phyloP scores from a whole-genome alignment of 768 basidiomycete species.

The Peribolospora kevripleyi region DNA sequence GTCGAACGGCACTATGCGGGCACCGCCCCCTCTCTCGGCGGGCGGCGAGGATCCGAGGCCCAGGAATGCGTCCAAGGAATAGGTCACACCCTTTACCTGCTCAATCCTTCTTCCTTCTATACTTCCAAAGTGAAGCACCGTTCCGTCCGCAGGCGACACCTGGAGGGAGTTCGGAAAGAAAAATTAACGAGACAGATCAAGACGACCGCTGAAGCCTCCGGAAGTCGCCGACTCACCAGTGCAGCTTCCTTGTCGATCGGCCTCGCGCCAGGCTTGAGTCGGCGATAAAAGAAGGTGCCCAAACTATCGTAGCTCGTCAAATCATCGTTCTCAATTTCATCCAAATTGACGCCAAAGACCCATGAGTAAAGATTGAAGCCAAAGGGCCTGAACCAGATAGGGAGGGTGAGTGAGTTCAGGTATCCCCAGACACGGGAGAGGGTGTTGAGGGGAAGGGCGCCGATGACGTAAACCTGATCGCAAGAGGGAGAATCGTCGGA shows the following conservation, averaged over 20 bases:
- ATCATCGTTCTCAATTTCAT: constrained; percentile 62
- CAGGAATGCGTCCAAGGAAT: constrained; percentile 78
- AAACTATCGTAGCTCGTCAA: constrained; percentile 55
- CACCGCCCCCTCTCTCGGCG: neutral
- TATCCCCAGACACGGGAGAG: constrained; percentile 96
- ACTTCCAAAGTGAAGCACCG: constrained; percentile 69
- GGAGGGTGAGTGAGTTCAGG: constrained; percentile 73
- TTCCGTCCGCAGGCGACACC: constrained; percentile 90
- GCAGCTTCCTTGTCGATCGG: constrained; percentile 45
- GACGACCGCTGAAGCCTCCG: neutral
- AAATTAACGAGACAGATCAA: neutral
- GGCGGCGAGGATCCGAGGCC: constrained; percentile 32
- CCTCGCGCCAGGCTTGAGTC: constrained; percentile 52
- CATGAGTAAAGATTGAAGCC: constrained; percentile 64
- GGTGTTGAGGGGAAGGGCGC: constrained; percentile 76
- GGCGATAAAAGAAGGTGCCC: constrained; percentile 90
- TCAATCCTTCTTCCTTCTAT: constrained; percentile 56
- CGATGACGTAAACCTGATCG: constrained; percentile 66
- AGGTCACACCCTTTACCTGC: constrained; percentile 93
- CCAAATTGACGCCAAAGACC: constrained; percentile 81
- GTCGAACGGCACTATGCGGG: constrained; percentile 16
- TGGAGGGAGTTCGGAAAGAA: constrained; percentile 15
- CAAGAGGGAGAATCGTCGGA: neutral
- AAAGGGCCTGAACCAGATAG: constrained; percentile 80
- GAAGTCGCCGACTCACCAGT: constrained; percentile 29